Evolutionary conservation across 73 alveolate species (phyloP), one percentile per base, ranked within the genome.

Genomic region (Paraurostyla sp.): DNA sequence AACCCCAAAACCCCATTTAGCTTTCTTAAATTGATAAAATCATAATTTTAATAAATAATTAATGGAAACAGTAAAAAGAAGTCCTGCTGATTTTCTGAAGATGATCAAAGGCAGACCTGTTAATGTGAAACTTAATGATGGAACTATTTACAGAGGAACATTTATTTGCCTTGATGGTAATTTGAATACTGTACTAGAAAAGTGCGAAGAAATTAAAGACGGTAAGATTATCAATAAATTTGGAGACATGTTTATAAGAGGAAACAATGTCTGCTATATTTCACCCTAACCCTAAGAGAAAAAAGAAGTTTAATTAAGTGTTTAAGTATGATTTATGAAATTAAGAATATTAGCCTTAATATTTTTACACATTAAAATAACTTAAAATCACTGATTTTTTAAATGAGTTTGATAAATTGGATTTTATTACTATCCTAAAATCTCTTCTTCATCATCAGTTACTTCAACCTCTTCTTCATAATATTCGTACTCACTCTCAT

Each of bases 191-290:
- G 91, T 57, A 0, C 36, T 81, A 6, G 91, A 81, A 48, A 52
- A 81, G 42, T 56, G 81, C 30, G 91, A 81, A 57, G 91, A 81
- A 41, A 40, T 81, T 20, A 36, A 59, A 40, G 91, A 54, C 30
- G 91, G 83, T 33, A 81, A 58, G 46, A 69, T 58, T 1, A 23
- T 81, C 3, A 23, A 40, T 13, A 81, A 57, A 46, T 81, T 25
- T 69, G 91, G 91, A 59, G 91, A 81, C 40, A 48, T 81, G 49
- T 81, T 81, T 50, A 59, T 81, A 0, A 81, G 91, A 58, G 91
- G 91, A 16, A 81, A 81, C 58, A 81, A 81, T 38, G 83, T 52
- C 13, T 30, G 69, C 50, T 36, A 57, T 30, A 56, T 81, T 38
- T 18, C 82, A 2, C 87, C 87, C 0, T 46, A 46, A n/a, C n/a